Conservation (phyloP, 2,329 filamentous ascomycete species). For the Aspergillus sclerotialis region DNA sequence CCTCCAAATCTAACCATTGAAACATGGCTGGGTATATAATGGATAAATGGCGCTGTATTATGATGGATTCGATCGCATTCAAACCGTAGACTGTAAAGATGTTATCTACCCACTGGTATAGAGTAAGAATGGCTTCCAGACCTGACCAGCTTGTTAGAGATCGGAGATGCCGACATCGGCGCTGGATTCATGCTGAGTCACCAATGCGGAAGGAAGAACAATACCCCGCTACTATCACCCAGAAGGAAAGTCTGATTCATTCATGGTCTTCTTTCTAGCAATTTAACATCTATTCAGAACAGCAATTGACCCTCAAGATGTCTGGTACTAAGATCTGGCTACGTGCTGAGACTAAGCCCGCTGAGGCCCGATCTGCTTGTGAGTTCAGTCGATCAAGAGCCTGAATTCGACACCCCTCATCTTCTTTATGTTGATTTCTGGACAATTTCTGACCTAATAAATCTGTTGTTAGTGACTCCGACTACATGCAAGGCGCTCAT, state of each 20-base stretch:
- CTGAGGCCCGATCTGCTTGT: constrained; percentile 49
- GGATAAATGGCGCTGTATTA: too few species aligned
- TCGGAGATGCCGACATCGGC: constrained; percentile 18
- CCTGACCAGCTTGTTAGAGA: too few species aligned
- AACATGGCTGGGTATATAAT: too few species aligned
- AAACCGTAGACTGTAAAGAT: too few species aligned
- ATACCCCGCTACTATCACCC: constrained; percentile 21
- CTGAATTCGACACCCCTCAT: too few species aligned
- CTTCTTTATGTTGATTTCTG: too few species aligned
- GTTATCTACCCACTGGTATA: too few species aligned
- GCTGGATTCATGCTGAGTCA: constrained; percentile 12
- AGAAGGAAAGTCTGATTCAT: constrained; percentile 22
- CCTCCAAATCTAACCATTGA: too few species aligned
- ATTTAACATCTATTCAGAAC: constrained; percentile 3
- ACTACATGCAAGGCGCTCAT: constrained; percentile 56
- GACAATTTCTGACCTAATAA: constrained; percentile 8
- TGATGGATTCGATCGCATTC: too few species aligned
- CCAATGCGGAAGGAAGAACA: constrained; percentile 25
- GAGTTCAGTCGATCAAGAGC: constrained; percentile 15
- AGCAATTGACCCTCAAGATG: constrained; percentile 17
- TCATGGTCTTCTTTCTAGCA: too few species aligned
- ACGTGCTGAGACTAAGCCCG: constrained; percentile 54
- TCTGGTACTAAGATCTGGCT: constrained; percentile 44
- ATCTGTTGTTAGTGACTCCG: constrained; percentile 34
- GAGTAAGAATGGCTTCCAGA: too few species aligned